These are phyloP conservation scores for Cyberlindnera euphorbiiphila DNA, from an alignment of 805 yeast genomes.

Conservation along the genomic window DNA sequence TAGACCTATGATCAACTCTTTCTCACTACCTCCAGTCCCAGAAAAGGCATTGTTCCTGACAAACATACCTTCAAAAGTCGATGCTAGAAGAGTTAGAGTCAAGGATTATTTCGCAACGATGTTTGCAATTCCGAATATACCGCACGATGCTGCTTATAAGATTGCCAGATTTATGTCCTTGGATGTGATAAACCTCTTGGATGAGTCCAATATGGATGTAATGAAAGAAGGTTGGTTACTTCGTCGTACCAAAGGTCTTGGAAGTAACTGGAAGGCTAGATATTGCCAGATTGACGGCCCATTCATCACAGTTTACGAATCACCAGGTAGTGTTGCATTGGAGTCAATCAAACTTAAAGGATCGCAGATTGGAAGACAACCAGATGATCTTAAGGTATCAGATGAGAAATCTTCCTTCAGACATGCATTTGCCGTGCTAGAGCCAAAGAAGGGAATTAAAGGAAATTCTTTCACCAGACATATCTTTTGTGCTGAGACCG, in stretches of 20 bases:
- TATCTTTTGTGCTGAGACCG: constrained; percentile 74
- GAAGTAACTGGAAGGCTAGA: constrained; percentile 62
- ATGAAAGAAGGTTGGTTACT: constrained; percentile 62
- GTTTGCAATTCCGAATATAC: constrained; percentile 53
- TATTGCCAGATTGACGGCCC: constrained; percentile 67
- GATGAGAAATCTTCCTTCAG: constrained; percentile 36
- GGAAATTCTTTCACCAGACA: constrained; percentile 42
- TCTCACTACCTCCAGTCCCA: constrained; percentile 56
- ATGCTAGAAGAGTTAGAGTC: constrained; percentile 49
- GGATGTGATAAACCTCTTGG: constrained; percentile 59
- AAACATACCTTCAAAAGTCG: constrained; percentile 63
- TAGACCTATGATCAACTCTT: constrained; percentile 46
- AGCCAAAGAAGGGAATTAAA: constrained; percentile 34
- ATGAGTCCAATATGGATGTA: constrained; percentile 47
- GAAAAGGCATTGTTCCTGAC: constrained; percentile 55
- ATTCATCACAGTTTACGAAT: constrained; percentile 51
- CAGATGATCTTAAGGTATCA: constrained; percentile 24
- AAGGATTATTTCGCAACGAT: constrained; percentile 58
- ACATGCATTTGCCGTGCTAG: constrained; percentile 58
- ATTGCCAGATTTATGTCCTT: constrained; percentile 65
- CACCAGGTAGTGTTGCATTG: constrained; percentile 47
- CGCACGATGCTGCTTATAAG: constrained; percentile 45
- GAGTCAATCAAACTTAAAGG: constrained; percentile 50
- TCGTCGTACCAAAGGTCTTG: constrained; percentile 61
- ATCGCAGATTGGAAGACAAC: constrained; percentile 55